Evolutionary conservation across 2,329 filamentous ascomycete genomes (phyloP).

Genomic region (Hymenoscyphus fraxineus): DNA sequence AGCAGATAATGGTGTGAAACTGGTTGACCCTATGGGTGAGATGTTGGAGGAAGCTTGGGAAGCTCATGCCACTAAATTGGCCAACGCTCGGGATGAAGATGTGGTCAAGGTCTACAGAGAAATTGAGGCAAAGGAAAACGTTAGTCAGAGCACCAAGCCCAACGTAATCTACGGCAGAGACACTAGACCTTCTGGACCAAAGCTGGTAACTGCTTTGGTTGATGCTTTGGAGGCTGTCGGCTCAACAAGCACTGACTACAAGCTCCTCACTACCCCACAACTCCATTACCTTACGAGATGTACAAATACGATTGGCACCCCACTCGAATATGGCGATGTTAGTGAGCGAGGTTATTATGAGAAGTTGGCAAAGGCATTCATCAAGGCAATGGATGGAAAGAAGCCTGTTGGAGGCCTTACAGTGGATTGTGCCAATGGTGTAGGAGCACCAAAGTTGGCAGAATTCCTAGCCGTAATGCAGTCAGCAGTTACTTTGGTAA

Average conservation of each 20-base stretch:
- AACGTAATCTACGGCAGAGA: constrained; percentile 89
- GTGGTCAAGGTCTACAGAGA: constrained; percentile 73
- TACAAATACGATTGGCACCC: constrained; percentile 85
- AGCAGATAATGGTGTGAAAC: constrained; percentile 87
- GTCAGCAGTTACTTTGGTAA: not conserved
- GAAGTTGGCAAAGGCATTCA: constrained; percentile 83
- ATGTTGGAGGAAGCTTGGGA: constrained; percentile 98
- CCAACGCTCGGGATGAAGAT: constrained; percentile 76
- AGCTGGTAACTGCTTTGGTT: constrained; percentile 72
- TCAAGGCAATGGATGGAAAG: constrained; percentile 72
- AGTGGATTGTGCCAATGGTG: constrained; percentile 95
- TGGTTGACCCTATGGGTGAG: constrained; percentile 95
- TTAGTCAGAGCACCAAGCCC: constrained; percentile 57
- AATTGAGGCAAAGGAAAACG: constrained; percentile 70
- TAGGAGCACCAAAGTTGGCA: constrained; percentile 84
- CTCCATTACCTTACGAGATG: constrained; percentile 94
- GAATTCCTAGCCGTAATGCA: constrained; percentile 84
- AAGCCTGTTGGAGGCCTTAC: constrained; percentile 71
- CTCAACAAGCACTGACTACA: constrained; percentile 76
- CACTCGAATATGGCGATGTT: constrained; percentile 80
- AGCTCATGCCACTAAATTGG: constrained; percentile 77
- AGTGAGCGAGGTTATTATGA: constrained; percentile 93
- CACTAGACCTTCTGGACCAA: constrained; percentile 86
- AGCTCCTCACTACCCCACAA: constrained; percentile 93
- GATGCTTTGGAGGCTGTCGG: constrained; percentile 75